These are phyloP conservation scores for Sphaerulina populicola DNA, from an alignment of 2,329 filamentous ascomycete species.

Conservation along the genomic window DNA sequence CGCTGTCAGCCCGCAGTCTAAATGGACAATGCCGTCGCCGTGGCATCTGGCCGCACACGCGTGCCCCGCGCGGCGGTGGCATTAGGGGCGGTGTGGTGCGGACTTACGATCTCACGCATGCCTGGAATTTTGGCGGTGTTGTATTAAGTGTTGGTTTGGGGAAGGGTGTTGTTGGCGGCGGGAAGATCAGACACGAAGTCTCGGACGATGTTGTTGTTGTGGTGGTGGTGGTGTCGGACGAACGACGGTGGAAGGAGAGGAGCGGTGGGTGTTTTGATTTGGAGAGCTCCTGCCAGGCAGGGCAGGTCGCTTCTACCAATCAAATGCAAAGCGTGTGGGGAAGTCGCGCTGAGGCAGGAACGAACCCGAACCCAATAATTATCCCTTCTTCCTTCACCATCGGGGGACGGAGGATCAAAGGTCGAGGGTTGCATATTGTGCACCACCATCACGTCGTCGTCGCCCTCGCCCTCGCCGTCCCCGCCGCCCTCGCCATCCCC, in stretches of 20 bases:
- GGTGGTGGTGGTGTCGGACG: background rate
- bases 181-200: background rate
- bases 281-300: background rate
- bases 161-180: background rate
- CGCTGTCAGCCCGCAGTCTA: slow-evolving; percentile 49
- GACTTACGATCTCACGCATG: slow-evolving; percentile 64
- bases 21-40: slow-evolving; percentile 32
- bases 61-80: slow-evolving; percentile 36
- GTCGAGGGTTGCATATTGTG: background rate
- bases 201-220: slow-evolving; percentile 13
- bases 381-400: background rate
- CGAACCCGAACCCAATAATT: background rate
- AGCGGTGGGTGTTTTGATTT: slow-evolving; percentile 7
- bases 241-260: slow-evolving; percentile 2
- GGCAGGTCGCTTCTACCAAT: background rate
- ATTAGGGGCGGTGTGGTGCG: slow-evolving; percentile 18
- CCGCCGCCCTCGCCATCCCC: no score
- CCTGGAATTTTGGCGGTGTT: slow-evolving; percentile 34
- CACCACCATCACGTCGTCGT: background rate
- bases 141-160: slow-evolving; percentile 22
- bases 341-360: slow-evolving; percentile 3
- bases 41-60: slow-evolving; percentile 27
- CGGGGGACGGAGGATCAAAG: background rate
- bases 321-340: background rate
- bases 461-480: no score